Evolutionary conservation across 2,329 filamentous ascomycete species (phyloP).

Genomic region (Calonectria pseudoturangicola): DNA sequence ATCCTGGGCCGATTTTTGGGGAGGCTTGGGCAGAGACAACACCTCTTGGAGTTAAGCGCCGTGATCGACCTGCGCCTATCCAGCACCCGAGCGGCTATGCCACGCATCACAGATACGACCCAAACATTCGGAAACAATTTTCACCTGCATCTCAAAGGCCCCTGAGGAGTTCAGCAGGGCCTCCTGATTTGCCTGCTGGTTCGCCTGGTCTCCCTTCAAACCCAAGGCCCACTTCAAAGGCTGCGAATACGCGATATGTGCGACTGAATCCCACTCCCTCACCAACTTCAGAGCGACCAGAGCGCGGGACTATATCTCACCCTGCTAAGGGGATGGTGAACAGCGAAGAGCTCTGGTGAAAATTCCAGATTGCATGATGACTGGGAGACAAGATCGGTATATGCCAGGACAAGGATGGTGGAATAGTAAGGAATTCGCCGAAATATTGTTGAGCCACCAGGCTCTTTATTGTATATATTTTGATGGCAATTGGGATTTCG

Average conservation of each 20-base stretch:
- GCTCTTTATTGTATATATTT: slow-evolving; percentile 29
- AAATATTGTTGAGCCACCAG: slow-evolving; percentile 43
- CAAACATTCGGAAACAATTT: slow-evolving; percentile 57
- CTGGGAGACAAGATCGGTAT: background rate
- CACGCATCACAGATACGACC: slow-evolving; percentile 59
- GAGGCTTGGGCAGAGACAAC: slow-evolving; percentile 64
- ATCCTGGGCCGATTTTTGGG: slow-evolving; percentile 64
- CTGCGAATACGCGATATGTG: slow-evolving; percentile 41
- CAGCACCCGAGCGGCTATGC: slow-evolving; percentile 47
- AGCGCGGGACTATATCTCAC: background rate
- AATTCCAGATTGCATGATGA: too few species aligned
- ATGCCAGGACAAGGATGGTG: background rate
- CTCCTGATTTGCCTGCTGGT: slow-evolving; percentile 50
- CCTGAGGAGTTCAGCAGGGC: slow-evolving; percentile 42
- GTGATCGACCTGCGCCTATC: slow-evolving; percentile 46
- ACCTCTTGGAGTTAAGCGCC: slow-evolving; percentile 51
- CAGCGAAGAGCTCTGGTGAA: slow-evolving; percentile 40
- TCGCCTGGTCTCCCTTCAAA: slow-evolving; percentile 56
- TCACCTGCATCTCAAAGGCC: slow-evolving; percentile 53
- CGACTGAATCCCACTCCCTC: background rate
- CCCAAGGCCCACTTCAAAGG: slow-evolving; percentile 52
- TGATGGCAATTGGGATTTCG: background rate
- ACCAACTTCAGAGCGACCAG: background rate
- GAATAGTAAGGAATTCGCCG: background rate
- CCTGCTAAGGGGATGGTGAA: slow-evolving; percentile 29